Evolutionary conservation across 2,329 filamentous ascomycete genomes (phyloP), one percentile per base, ranked within the genome.

Genomic region (Fusarium sp.): DNA sequence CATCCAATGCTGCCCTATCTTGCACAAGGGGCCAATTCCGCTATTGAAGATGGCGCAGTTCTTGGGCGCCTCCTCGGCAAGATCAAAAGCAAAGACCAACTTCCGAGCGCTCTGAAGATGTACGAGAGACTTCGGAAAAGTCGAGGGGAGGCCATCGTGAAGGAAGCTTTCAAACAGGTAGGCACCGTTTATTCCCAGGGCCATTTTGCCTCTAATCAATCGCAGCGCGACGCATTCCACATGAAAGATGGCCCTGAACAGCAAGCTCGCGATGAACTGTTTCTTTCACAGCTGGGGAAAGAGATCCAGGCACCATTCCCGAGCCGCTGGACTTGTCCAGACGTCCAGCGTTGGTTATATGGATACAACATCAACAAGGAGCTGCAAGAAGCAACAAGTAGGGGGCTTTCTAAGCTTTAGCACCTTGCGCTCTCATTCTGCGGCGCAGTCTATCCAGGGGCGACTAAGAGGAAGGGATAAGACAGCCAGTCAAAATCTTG

Each of bases 31-130:
- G 92, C 92, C 16, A 93, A 93, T 77, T 91, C 88, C 0, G 88
- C 89, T 0, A 84, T 94, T 1, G 92, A 94, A 77, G 92, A 94
- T 63, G 92, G 91, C 0, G 91, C 91, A 0, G 90, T 92, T 0
- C 81, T 94, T 0, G 92, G 92, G 0, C 83, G 86, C 1, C 76
- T 93, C 2, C 82, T 94, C 0, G 87, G 87, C 0, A 83, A 86
- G 4, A 82, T 92, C 11, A 81, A 83, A 37, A 80, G 32, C 32
- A 57, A 84, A 56, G 82, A 86, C 0, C 84, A 88, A 32, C 67
- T 91, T 2, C 84, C 85, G 0, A 81, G 84, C n/a, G 85, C 83
- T 0, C 77, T 87, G 20, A 76, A 76, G 30, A 75, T 86, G 67
- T 89, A 89, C 75, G 83, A 89, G 65, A 77, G 78, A 14, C 70